Evolutionary conservation across 2,329 filamentous ascomycete species (phyloP), one percentile per base, ranked within the genome.

Genomic region (Aspergillus eucalypticola): DNA sequence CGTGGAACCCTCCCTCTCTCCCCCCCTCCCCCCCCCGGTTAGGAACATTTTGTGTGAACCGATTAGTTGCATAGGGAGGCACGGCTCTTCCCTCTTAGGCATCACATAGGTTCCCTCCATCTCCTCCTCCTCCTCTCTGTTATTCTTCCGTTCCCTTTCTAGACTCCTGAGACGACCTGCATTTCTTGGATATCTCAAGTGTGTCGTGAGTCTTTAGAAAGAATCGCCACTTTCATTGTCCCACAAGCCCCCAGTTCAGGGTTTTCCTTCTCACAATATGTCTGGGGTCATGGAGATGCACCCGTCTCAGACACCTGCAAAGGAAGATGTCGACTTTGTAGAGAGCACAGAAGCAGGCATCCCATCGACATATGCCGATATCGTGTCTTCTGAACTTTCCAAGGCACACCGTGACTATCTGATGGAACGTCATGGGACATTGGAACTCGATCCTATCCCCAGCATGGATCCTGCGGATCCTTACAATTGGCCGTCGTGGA

Each of bases 401-500:
- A 67, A 67, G 17, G 66, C 66, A 38, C 73, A 75, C 60, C 67
- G 66, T n/a, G 76, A 84, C 41, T 85, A 84, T 69, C 74, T 86
- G 23, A 69, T 86, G 13, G 67, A 79, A 52, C 78, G 79, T 58
- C 83, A 86, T 76, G 83, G 84, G 58, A 85, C 82, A 2, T 66
- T 84, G 52, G 79, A 84, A 15, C 78, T 86, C 10, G 81, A 84
- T 59, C 84, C 84, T 2, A 71, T 86, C 23, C 84, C 84, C 5
- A 77, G 77, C 15, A 77, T 79, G 67, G 76, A 77, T 49, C 77
- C 80, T 49, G 81, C 80, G 5, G 84, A 86, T 65, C 84, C 84
- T 8, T 84, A 83, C 68, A 86, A 86, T 63, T 86, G 83, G 83
- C 79, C 82, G 7, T 70, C 71, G 50, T 82, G 81, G 79, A 85